Conservation (phyloP, 2,329 filamentous ascomycete species). For the Malbranchea cinnamomea region DNA sequence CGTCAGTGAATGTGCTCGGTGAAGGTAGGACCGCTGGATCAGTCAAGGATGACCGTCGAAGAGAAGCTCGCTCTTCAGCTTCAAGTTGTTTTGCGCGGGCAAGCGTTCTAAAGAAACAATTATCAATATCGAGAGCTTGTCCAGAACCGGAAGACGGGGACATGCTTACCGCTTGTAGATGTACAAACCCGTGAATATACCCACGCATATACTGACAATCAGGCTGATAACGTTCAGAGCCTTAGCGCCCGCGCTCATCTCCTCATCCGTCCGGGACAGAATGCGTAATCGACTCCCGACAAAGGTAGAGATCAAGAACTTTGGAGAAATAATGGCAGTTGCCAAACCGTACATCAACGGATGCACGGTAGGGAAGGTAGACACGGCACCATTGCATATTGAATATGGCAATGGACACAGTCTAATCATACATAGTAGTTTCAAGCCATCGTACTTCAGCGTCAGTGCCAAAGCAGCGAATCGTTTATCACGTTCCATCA, state of each 20-base stretch:
- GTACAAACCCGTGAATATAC: constrained; percentile 61
- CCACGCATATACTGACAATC: constrained; percentile 52
- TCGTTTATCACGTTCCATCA: constrained; percentile 69
- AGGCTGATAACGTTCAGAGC: constrained; percentile 75
- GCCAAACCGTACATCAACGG: constrained; percentile 63
- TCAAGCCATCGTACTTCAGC: constrained; percentile 76
- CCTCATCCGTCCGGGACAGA: constrained; percentile 67
- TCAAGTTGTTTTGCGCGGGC: constrained; percentile 35
- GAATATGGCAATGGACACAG: constrained; percentile 88
- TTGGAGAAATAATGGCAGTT: constrained; percentile 69
- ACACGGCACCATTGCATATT: constrained; percentile 83
- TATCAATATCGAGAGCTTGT: neutral
- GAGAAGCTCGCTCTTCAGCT: constrained; percentile 29
- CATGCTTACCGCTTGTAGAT: constrained; percentile 54
- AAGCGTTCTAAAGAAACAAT: constrained; percentile 23
- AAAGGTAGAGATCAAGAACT: constrained; percentile 82
- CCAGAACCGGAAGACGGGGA: neutral
- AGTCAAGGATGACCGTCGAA: constrained; percentile 20
- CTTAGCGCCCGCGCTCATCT: constrained; percentile 68
- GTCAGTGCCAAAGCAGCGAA: constrained; percentile 83
- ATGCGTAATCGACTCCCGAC: constrained; percentile 71
- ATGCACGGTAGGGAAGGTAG: constrained; percentile 78
- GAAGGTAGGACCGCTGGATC: constrained; percentile 9
- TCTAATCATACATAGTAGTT: constrained; percentile 79
- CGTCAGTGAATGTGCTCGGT: constrained; percentile 17